A percentile compares a stretch with the other conserved stretches of the same genome.
Conservation (phyloP, 2,329 filamentous ascomycete species). For the Nemania diffusa region DNA sequence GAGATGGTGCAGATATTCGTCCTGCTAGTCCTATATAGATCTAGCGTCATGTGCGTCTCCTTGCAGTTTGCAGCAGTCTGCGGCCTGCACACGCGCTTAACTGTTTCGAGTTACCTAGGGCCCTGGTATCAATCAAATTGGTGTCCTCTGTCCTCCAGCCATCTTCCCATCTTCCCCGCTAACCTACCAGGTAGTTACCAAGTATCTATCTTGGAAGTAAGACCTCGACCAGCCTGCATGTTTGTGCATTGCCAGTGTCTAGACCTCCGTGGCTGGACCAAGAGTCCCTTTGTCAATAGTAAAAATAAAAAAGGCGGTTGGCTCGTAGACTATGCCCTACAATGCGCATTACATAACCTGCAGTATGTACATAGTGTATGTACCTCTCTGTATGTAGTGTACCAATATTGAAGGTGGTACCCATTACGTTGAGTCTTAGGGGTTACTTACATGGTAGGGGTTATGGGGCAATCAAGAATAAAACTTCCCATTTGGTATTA, state of each 20-base stretch:
- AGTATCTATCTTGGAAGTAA: background rate
- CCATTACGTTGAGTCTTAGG: background rate
- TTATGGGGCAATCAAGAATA: slow-evolving; percentile 10
- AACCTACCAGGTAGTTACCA: background rate
- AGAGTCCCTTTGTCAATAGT: background rate
- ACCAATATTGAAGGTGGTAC: background rate
- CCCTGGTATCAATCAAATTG: slow-evolving; percentile 18
- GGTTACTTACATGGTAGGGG: background rate
- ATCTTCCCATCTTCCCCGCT: slow-evolving; percentile 16
- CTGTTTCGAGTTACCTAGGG: slow-evolving; percentile 20
- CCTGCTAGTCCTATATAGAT: slow-evolving; percentile 14
- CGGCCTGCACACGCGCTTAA: slow-evolving; percentile 13
- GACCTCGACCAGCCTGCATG: slow-evolving; percentile 9
- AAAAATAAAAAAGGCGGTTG: background rate
- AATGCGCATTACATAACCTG: background rate
- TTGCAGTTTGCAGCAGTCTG: slow-evolving; percentile 23
- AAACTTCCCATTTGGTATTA: slow-evolving; percentile 30
- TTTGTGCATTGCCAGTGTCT: slow-evolving; percentile 4
- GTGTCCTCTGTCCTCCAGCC: slow-evolving; percentile 20
- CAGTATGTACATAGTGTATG: background rate
- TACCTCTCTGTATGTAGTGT: too few species aligned
- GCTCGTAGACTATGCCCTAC: background rate
- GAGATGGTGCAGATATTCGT: slow-evolving; percentile 20
- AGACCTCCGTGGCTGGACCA: background rate
- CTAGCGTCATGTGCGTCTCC: slow-evolving; percentile 20